These are phyloP conservation scores for Ceratobasidium papillatum DNA, from an alignment of 1,284 basidiomycete species.

Conservation along the genomic window DNA sequence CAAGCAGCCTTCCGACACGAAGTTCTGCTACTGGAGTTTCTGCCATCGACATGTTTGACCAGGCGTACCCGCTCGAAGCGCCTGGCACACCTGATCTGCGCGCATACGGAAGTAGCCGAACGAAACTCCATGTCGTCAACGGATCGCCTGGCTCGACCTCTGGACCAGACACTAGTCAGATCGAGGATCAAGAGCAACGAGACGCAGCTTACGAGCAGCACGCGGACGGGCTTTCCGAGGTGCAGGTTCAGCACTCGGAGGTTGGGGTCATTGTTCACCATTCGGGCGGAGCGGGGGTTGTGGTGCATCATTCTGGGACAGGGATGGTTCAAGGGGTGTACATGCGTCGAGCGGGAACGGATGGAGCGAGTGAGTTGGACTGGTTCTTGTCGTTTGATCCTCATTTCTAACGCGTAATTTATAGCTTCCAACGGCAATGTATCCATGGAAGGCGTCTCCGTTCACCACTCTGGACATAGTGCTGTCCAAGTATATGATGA, in stretches of 20 bases:
- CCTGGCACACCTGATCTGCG: background rate
- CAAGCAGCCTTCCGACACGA: background rate
- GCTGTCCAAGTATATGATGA: slow-evolving; percentile 33
- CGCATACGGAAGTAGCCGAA: background rate
- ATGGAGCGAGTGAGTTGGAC: slow-evolving; percentile 18
- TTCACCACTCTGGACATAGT: slow-evolving; percentile 35
- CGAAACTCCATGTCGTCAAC: background rate
- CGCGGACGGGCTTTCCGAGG: slow-evolving; percentile 22
- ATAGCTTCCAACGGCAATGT: background rate
- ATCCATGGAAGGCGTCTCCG: background rate
- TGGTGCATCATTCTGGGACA: slow-evolving; percentile 27
- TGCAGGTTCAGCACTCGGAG: slow-evolving; percentile 30
- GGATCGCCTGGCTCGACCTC: background rate
- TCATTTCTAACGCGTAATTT: background rate
- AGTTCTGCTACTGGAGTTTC: background rate
- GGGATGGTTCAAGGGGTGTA: slow-evolving; percentile 36
- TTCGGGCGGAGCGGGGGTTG: slow-evolving; percentile 21
- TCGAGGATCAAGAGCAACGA: slow-evolving; percentile 1
- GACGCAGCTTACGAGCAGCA: slow-evolving; percentile 9
- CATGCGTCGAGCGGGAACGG: background rate
- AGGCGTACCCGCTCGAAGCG: background rate
- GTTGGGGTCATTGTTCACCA: slow-evolving; percentile 31
- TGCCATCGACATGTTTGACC: background rate
- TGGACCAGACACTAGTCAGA: background rate
- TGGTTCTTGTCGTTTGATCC: no score